Conservation (phyloP, 1,139 yeast species). For the Diutina siamensis region DNA sequence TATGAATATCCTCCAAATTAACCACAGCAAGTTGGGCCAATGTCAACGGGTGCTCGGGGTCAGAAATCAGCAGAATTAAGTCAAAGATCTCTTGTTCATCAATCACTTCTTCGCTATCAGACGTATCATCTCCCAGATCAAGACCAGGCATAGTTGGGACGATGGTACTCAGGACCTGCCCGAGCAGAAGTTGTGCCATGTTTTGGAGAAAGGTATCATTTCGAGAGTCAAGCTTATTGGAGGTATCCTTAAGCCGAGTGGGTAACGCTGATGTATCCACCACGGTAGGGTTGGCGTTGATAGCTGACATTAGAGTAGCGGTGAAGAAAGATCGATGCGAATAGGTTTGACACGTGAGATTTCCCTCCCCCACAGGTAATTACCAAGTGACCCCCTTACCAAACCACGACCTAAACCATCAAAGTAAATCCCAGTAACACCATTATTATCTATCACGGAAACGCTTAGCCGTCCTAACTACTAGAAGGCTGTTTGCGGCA, state of each 20-base stretch:
- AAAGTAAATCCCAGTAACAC: no score
- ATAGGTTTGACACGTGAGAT: background rate
- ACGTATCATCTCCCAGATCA: background rate
- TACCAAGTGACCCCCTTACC: no score
- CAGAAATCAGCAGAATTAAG: slow-evolving; percentile 78
- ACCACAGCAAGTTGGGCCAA: slow-evolving; percentile 94
- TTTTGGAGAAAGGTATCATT: slow-evolving; percentile 14
- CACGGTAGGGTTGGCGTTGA: slow-evolving; percentile 87
- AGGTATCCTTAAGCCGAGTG: slow-evolving; percentile 32
- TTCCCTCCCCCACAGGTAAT: no score
- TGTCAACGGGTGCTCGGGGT: slow-evolving; percentile 96
- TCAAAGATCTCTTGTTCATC: slow-evolving; percentile 55
- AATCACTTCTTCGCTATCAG: slow-evolving; percentile 41
- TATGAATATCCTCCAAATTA: slow-evolving; percentile 66
- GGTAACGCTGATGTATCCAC: slow-evolving; percentile 71
- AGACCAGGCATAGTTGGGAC: background rate
- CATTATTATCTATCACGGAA: no score
- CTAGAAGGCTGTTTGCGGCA: no score
- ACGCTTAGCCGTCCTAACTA: no score
- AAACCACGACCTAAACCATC: no score
- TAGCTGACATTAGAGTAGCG: slow-evolving; percentile 28
- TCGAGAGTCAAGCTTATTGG: slow-evolving; percentile 10
- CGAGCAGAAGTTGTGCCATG: slow-evolving; percentile 18
- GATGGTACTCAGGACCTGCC: background rate
- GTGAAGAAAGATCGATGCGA: background rate